phyloP scores from a whole-genome alignment of 805 yeast species.

The Lipomyces japonicus region DNA sequence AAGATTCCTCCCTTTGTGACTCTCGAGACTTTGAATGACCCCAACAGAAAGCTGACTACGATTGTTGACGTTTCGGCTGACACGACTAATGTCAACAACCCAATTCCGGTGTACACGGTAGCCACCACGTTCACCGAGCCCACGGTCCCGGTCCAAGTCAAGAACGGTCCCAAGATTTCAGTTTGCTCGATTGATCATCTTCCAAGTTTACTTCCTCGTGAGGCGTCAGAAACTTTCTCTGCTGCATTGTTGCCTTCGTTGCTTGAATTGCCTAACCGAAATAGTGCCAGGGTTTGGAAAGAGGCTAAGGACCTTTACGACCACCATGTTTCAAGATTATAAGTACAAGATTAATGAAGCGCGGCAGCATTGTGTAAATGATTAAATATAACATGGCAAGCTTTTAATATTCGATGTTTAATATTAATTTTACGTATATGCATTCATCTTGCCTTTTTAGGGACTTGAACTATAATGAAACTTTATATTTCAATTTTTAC shows the following conservation, averaged over 20 bases:
- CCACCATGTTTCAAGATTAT: constrained; percentile 74
- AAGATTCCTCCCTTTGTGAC: constrained; percentile 92
- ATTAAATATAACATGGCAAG: no score
- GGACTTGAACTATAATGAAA: no score
- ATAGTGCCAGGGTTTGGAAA: constrained; percentile 84
- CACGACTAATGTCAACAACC: constrained; percentile 97
- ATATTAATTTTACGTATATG: no score
- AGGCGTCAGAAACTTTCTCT: constrained; percentile 89
- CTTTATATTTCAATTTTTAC: no score
- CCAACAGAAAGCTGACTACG: constrained; percentile 74
- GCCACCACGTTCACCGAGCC: constrained; percentile 92
- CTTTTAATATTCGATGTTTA: no score
- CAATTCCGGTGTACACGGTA: constrained; percentile 86
- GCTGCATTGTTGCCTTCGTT: constrained; percentile 85
- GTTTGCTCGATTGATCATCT: constrained; percentile 95
- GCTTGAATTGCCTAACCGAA: constrained; percentile 76
- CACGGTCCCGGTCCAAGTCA: constrained; percentile 80
- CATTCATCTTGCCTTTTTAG: no score
- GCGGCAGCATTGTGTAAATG: no score
- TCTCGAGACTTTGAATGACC: constrained; percentile 58
- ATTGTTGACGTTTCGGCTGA: constrained; percentile 98
- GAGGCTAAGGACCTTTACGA: constrained; percentile 81
- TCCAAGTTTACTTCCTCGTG: constrained; percentile 94
- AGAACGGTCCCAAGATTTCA: constrained; percentile 67
- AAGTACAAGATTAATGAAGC: no score